Evolutionary conservation across 257 asterid genomes (phyloP).

Genomic region (Plantago major): DNA sequence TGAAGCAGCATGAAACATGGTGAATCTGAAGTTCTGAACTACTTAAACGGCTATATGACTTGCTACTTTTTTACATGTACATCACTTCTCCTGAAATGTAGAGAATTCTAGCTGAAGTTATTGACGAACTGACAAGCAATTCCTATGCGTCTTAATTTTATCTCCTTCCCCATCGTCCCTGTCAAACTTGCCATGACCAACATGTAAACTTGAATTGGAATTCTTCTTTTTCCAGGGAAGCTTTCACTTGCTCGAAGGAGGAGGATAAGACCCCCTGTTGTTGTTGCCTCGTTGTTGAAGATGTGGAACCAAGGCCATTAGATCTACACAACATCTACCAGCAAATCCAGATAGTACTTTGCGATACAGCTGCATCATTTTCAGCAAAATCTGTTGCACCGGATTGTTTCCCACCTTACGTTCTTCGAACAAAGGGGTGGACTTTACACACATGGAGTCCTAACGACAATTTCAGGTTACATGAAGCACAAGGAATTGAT

Average conservation of each 20-base stretch:
- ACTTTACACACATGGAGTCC: conserved; percentile 26
- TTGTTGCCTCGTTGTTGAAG: conserved; percentile 40
- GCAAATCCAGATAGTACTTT: conserved; percentile 31
- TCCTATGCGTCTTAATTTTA: background rate
- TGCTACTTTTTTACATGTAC: no score
- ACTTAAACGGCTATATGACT: no score
- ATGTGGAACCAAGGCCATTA: conserved; percentile 44
- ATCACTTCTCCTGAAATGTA: no score
- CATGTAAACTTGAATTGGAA: background rate
- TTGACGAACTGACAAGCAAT: no score
- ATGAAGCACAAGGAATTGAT: conserved; percentile 38
- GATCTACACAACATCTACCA: conserved; percentile 46
- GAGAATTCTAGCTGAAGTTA: no score
- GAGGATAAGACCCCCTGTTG: conserved; percentile 46
- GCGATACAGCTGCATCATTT: conserved; percentile 17
- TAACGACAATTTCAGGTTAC: conserved; percentile 15
- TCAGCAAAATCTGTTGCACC: conserved; percentile 27
- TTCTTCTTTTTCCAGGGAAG: conserved; percentile 38
- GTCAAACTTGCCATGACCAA: background rate
- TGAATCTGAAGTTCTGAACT: no score
- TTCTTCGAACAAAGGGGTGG: conserved; percentile 41
- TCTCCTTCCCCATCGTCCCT: background rate
- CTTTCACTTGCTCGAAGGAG: conserved; percentile 52
- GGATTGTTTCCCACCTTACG: conserved; percentile 42
- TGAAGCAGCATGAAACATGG: no score